Evolutionary conservation across 495 filamentous ascomycete genomes (phyloP), one percentile per base, ranked within the genome.

Genomic region (Daldinia concentrica): DNA sequence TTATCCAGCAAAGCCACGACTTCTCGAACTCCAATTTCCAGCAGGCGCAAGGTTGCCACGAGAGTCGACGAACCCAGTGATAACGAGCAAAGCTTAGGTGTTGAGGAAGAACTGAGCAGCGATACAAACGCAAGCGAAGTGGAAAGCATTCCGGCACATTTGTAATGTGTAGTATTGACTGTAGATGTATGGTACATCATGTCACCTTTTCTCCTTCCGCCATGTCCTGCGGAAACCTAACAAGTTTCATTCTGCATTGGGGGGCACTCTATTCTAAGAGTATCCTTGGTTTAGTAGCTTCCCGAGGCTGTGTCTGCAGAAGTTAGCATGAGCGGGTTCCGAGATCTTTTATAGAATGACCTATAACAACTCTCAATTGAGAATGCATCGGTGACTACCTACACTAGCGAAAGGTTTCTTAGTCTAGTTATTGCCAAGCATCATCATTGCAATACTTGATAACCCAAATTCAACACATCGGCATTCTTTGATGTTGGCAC

Each of bases 101-200:
- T 58, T 11, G 52, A 61, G 1, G 63, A 59, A 15, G 64, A 73
- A n/a, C 26, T 69, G 12, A 76, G 74, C 64, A 75, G 73, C 19
- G 69, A 78, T 51, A 78, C 76, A 14, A 78, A 76, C 55, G 76
- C 74, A 19, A 78, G 74, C 27, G 64, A 72, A 27, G 76, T 68
- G 7, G 58, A 64, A 22, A 78, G 74, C 58, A 78, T 78, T 15
- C 76, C 74, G 17, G 74, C 76, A 12, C 59, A 37, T 12, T 24
- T 39, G n/a, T 71, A 36, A 36, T 36, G 34, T 14, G 34, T 36
- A 48, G 36, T 26, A 19, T 11, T 34, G 19, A 14, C 12, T 24
- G n/a, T 24, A 15, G 7, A 37, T 34, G 5, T 14, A 66, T 41
- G 43, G 14, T 11, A 34, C 7, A 32, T 41, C 1, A 22, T 15